Percentiles rank a stretch among this genome's conserved stretches.
Evolutionary conservation across 768 basidiomycete species (phyloP).

Genomic region (Clitopilus passeckerianus): DNA sequence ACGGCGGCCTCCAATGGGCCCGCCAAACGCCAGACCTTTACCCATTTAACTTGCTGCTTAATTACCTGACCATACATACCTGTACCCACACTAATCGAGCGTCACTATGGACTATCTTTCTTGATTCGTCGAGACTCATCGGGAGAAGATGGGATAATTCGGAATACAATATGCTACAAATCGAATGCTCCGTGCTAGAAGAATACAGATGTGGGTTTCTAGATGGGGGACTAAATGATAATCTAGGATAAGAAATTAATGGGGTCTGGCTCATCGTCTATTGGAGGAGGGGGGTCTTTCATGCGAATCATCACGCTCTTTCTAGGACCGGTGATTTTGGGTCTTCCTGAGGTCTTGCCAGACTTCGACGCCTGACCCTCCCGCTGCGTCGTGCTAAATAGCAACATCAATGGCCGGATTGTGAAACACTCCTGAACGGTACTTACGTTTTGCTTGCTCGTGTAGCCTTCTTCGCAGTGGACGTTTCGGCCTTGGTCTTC

Average conservation of each 20-base stretch:
- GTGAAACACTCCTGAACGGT: neutral
- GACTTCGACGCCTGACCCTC: too few relatives aligned
- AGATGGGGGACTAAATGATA: neutral
- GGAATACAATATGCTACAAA: neutral
- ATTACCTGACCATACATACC: neutral
- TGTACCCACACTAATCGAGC: neutral
- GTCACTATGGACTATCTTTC: too few relatives aligned
- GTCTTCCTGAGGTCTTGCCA: too few relatives aligned
- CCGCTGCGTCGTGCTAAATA: neutral
- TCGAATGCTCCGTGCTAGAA: too few relatives aligned
- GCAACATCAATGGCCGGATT: neutral
- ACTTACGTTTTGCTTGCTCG: neutral
- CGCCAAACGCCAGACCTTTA: neutral
- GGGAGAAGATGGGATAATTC: neutral
- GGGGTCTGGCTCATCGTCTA: conserved; percentile 20
- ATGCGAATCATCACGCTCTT: conserved; percentile 17
- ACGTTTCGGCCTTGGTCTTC: neutral
- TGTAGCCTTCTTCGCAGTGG: neutral
- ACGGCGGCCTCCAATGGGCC: neutral
- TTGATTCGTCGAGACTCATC: neutral
- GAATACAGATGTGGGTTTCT: too few relatives aligned
- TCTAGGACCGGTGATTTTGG: conserved; percentile 2
- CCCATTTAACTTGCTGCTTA: neutral
- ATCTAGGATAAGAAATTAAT: conserved; percentile 15
- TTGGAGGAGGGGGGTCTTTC: conserved; percentile 12